These are phyloP conservation scores for Pluteus cervinus DNA, from an alignment of 768 basidiomycete genomes.

Conservation along the genomic window DNA sequence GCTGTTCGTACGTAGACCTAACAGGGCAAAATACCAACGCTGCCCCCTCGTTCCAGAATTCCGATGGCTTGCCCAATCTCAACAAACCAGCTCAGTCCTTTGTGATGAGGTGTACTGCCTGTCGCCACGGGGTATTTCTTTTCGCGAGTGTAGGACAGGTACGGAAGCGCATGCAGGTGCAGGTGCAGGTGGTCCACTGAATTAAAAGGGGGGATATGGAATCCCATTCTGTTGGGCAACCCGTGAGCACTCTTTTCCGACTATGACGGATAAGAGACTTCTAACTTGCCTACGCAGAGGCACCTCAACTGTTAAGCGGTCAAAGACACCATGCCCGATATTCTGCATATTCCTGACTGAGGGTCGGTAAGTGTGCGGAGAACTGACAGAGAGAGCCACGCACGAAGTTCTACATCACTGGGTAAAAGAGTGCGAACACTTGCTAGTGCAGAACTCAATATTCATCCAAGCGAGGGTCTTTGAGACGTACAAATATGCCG, in stretches of 20 bases:
- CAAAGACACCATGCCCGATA: conserved; percentile 49
- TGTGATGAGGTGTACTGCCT: conserved; percentile 36
- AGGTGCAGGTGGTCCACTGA: conserved; percentile 70
- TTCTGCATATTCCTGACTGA: conserved; percentile 14
- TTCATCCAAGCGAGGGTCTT: neutral
- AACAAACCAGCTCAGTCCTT: conserved; percentile 72
- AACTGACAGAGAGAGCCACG: conserved; percentile 5
- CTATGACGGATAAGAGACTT: conserved; percentile 11
- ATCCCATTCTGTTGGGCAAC: conserved; percentile 70
- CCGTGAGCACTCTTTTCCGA: too few species aligned
- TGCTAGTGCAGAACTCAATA: conserved; percentile 24
- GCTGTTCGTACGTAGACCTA: too few species aligned
- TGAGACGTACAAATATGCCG: conserved; percentile 38
- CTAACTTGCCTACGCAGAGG: conserved; percentile 39
- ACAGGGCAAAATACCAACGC: conserved; percentile 46
- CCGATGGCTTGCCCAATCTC: conserved; percentile 53
- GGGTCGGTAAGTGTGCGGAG: neutral
- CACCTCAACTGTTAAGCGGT: conserved; percentile 34
- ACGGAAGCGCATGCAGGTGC: conserved; percentile 68
- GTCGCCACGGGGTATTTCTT: conserved; percentile 43
- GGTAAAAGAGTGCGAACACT: conserved; percentile 45
- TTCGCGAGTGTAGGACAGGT: conserved; percentile 30
- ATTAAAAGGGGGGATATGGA: conserved; percentile 77
- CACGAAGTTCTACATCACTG: conserved; percentile 46
- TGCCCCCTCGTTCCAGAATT: conserved; percentile 50